These are phyloP conservation scores for Lepidium didymum DNA, from an alignment of 345 rosid genomes.

Conservation along the genomic window DNA sequence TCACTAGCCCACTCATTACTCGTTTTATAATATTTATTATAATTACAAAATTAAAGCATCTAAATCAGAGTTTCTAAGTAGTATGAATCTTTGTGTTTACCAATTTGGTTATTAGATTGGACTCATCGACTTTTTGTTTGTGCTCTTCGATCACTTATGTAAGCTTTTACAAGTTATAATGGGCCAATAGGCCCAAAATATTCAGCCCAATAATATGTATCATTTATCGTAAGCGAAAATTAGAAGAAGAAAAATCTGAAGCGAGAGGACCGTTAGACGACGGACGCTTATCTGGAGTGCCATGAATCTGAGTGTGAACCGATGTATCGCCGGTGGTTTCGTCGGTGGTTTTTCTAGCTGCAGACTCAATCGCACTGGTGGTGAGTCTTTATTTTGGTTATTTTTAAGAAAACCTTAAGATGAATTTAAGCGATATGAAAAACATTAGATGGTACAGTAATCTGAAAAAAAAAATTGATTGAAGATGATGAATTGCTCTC, in stretches of 20 bases:
- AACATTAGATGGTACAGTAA: neutral
- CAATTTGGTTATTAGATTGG: neutral
- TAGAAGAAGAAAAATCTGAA: neutral
- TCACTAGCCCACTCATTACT: neutral
- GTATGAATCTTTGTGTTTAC: no score
- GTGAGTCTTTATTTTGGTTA: neutral
- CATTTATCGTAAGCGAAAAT: neutral
- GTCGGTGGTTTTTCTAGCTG: constrained; percentile 5
- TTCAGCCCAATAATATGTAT: neutral
- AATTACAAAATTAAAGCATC: neutral
- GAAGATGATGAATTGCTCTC: neutral
- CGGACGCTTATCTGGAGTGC: constrained; percentile 7
- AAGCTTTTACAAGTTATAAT: neutral
- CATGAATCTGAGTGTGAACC: constrained; percentile 20
- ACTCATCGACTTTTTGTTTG: neutral
- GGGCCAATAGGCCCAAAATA: neutral
- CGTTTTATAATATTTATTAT: neutral
- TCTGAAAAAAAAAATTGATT: neutral
- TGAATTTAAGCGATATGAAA: neutral
- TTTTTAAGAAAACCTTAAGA: neutral
- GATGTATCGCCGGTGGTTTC: constrained; percentile 24
- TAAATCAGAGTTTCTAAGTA: no score
- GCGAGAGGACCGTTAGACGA: constrained; percentile 10
- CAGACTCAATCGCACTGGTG: neutral
- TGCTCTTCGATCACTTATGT: no score